Evolutionary conservation across 148 eudicot species (phyloP).

Genomic region (Rhododendron vialii): DNA sequence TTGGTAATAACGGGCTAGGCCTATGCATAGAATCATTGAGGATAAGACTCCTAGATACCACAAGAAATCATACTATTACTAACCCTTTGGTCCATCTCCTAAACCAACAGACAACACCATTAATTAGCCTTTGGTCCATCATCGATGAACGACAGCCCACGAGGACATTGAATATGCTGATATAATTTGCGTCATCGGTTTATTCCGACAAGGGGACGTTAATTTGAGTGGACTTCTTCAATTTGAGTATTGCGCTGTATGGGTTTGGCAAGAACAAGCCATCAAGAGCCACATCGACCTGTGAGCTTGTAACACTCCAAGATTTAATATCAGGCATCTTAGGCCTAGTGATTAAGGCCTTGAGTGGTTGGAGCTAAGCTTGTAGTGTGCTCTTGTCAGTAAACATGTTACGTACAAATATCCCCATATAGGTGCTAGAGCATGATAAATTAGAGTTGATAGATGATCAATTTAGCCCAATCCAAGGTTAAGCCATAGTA

Average conservation of each 20-base stretch:
- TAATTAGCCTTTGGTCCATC: background rate
- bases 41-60: background rate
- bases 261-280: background rate
- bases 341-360: background rate
- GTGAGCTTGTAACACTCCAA: background rate
- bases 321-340: background rate
- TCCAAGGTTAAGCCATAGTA: background rate
- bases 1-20: background rate
- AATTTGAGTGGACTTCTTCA: background rate
- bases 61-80: background rate
- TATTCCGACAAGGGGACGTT: background rate
- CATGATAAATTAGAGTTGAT: background rate
- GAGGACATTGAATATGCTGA: background rate
- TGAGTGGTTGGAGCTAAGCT: background rate
- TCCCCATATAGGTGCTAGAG: background rate
- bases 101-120: background rate
- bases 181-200: background rate
- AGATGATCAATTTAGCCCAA: background rate
- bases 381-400: background rate
- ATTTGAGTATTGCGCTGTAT: background rate
- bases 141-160: background rate
- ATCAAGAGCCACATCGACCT: background rate
- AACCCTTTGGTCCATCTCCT: background rate
- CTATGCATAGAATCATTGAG: background rate
- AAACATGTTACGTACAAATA: background rate